Conservation (phyloP, 257 asterid genomes). For the Fraxinus pennsylvanica region DNA sequence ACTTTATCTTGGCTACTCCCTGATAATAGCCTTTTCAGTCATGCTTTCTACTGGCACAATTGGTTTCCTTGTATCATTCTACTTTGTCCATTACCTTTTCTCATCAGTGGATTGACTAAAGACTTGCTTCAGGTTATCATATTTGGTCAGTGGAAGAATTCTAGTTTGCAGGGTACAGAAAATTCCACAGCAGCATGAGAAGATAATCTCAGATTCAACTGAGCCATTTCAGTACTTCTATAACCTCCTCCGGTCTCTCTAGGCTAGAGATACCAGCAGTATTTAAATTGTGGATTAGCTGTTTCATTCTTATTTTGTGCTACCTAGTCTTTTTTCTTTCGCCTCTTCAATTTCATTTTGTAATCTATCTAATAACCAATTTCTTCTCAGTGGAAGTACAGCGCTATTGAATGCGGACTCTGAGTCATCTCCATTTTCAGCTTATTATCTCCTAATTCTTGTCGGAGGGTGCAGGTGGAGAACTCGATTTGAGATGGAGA, state of each 20-base stretch:
- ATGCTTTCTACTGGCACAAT: too few species aligned
- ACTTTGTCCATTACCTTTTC: too few species aligned
- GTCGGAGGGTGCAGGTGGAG: background rate
- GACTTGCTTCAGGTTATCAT: too few species aligned
- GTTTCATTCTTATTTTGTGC: slow-evolving; percentile 23
- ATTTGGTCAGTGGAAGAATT: too few species aligned
- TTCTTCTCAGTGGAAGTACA: background rate
- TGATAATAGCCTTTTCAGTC: too few species aligned
- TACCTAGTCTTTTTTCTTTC: background rate
- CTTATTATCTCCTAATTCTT: background rate
- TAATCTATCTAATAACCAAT: background rate
- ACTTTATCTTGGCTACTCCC: too few species aligned
- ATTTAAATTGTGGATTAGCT: slow-evolving; percentile 28
- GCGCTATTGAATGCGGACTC: background rate
- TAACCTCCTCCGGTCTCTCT: background rate
- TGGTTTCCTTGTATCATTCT: too few species aligned
- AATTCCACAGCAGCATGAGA: too few species aligned
- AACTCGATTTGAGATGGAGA: background rate
- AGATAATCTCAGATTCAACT: too few species aligned
- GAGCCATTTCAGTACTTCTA: background rate
- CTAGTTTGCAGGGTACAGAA: too few species aligned
- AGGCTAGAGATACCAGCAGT: slow-evolving; percentile 28
- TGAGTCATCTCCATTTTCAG: background rate
- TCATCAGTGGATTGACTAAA: too few species aligned
- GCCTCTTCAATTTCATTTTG: background rate